Evolutionary conservation across 2,329 filamentous ascomycete species (phyloP).

Genomic region (Colletotrichum liaoningense): DNA sequence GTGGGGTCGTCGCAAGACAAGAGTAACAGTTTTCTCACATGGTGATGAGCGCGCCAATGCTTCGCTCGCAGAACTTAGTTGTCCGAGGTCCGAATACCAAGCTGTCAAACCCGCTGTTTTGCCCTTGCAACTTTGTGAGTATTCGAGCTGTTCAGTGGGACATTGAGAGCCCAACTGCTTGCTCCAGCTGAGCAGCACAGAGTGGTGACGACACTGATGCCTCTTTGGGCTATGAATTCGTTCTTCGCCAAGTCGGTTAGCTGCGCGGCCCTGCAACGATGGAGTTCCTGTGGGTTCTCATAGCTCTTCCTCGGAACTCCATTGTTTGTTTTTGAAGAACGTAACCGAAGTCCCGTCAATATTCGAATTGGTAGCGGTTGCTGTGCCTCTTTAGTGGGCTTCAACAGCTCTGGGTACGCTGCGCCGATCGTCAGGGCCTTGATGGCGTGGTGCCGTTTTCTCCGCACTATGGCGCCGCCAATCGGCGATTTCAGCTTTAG

Average conservation of each 20-base stretch:
- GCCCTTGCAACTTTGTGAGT: background rate
- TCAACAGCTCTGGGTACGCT: background rate
- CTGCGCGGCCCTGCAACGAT: conserved; percentile 19
- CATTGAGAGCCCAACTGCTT: background rate
- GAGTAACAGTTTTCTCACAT: background rate
- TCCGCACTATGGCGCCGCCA: conserved; percentile 1
- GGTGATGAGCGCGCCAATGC: conserved; percentile 35
- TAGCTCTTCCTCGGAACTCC: background rate
- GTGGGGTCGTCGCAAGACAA: background rate
- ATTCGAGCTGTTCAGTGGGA: background rate
- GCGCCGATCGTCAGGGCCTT: conserved; percentile 15
- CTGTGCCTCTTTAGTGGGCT: conserved; percentile 22
- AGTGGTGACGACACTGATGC: conserved; percentile 35
- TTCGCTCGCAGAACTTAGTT: conserved; percentile 23
- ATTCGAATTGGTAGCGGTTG: background rate
- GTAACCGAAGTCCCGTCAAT: background rate
- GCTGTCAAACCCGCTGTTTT: no score
- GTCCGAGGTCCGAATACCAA: conserved; percentile 34
- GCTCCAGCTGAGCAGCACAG: background rate
- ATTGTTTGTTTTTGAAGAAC: background rate
- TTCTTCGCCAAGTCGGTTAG: conserved; percentile 24
- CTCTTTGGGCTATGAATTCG: conserved; percentile 26
- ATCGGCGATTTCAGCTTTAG: conserved; percentile 19
- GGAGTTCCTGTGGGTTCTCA: background rate
- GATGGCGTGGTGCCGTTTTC: background rate